A percentile compares a stretch with the other conserved stretches of the same genome.
phyloP scores from a whole-genome alignment of 164 flowering plant species.

The Stephania cephalantha region DNA sequence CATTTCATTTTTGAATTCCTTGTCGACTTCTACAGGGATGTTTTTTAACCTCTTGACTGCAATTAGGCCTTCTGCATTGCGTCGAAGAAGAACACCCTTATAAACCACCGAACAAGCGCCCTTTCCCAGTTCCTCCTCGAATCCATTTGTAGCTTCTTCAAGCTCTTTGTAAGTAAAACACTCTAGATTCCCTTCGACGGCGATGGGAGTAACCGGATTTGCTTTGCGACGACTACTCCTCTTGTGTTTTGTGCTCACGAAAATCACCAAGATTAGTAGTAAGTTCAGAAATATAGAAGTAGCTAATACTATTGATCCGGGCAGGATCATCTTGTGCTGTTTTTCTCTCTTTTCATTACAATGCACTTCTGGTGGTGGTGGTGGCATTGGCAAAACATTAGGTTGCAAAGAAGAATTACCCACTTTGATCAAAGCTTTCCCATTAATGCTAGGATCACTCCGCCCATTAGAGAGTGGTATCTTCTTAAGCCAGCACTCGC shows the following conservation, averaged over 20 bases:
- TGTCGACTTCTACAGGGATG: conserved; percentile 9
- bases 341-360: not conserved
- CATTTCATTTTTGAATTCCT: conserved; percentile 20
- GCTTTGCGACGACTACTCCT: not conserved
- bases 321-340: not conserved
- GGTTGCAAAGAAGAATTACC: not conserved
- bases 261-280: not conserved
- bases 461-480: conserved; percentile 16
- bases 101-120: conserved; percentile 14
- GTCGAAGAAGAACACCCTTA: conserved; percentile 12
- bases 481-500: conserved; percentile 20
- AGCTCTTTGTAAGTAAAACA: conserved; percentile 19
- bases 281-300: conserved; percentile 11
- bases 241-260: not conserved
- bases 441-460: not conserved
- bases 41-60: conserved; percentile 22
- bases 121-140: conserved; percentile 13
- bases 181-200: not conserved
- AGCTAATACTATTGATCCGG: conserved; percentile 6
- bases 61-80: not conserved
- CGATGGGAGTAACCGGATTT: not conserved
- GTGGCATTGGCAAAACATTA: not conserved
- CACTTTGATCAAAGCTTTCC: conserved; percentile 19
- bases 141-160: conserved; percentile 19
- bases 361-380: not conserved